These are phyloP conservation scores for Cercospora berteroae DNA, from an alignment of 2,329 filamentous ascomycete genomes.

Conservation along the genomic window DNA sequence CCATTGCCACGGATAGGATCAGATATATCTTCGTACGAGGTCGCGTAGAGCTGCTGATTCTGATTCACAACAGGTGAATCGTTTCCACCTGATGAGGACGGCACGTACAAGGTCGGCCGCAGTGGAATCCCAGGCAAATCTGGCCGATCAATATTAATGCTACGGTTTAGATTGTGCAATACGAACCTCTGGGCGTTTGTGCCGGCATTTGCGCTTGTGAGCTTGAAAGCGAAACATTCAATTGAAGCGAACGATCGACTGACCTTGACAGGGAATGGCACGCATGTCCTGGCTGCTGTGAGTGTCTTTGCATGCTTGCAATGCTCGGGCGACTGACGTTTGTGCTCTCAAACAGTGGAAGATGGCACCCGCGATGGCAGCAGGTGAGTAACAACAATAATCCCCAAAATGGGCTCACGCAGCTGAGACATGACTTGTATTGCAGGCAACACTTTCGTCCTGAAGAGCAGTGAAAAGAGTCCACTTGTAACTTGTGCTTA, in stretches of 20 bases:
- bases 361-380: conserved; percentile 59
- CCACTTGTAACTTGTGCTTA: conserved; percentile 53
- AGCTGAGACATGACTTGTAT: background rate
- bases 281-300: conserved; percentile 34
- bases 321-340: background rate
- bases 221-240: background rate
- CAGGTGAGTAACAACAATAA: background rate
- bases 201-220: conserved; percentile 43
- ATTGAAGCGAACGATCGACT: background rate
- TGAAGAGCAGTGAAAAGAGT: conserved; percentile 64
- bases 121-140: fast-evolving
- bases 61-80: conserved; percentile 9
- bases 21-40: background rate
- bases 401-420: background rate
- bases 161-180: conserved; percentile 33
- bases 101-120: background rate
- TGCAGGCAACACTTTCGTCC: conserved; percentile 57
- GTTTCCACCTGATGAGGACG: conserved; percentile 30
- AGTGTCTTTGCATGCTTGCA: background rate
- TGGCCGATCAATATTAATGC: background rate
- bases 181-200: conserved; percentile 45
- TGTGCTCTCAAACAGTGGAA: conserved; percentile 45
- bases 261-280: background rate
- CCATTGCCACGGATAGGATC: background rate
- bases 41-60: background rate